phyloP scores from a whole-genome alignment of 208 protist species.

The Trypanosoma scelopori region DNA sequence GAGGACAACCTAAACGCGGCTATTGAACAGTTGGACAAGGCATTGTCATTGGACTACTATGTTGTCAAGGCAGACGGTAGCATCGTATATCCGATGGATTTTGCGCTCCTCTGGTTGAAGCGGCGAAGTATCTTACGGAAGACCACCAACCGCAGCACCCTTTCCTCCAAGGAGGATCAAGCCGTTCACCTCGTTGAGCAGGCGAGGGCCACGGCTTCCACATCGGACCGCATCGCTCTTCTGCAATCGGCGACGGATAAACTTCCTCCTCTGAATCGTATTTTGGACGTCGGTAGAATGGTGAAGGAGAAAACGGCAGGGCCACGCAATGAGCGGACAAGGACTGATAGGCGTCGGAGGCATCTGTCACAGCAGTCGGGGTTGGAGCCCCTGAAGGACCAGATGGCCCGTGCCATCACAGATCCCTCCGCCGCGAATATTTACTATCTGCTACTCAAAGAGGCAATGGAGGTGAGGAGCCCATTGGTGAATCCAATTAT shows the following conservation, averaged over 20 bases:
- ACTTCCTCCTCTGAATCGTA: slow-evolving; percentile 36
- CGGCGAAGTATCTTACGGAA: slow-evolving; percentile 36
- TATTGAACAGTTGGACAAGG: slow-evolving; percentile 30
- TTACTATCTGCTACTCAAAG: slow-evolving; percentile 60
- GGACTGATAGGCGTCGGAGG: slow-evolving; percentile 3
- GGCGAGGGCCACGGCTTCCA: slow-evolving; percentile 33
- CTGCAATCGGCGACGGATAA: slow-evolving; percentile 52
- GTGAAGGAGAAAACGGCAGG: not conserved
- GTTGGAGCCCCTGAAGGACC: not conserved
- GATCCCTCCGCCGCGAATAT: slow-evolving; percentile 40
- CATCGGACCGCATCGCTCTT: slow-evolving; percentile 40
- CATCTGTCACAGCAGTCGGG: not conserved
- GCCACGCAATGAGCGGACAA: slow-evolving; percentile 4
- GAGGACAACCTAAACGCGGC: slow-evolving; percentile 62
- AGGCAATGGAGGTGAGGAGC: slow-evolving; percentile 47
- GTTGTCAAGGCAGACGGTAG: slow-evolving; percentile 20
- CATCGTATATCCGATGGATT: slow-evolving; percentile 47
- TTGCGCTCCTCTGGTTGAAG: slow-evolving; percentile 50
- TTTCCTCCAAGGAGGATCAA: slow-evolving; percentile 38
- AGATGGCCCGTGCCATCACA: slow-evolving; percentile 5
- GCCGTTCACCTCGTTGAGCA: slow-evolving; percentile 55
- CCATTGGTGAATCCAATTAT: slow-evolving; percentile 60
- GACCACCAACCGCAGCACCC: slow-evolving; percentile 24
- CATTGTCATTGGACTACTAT: slow-evolving; percentile 32
- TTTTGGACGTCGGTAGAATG: not conserved